phyloP scores from a whole-genome alignment of 202 grass and related monocot species.

The Alloteropsis angusta region DNA sequence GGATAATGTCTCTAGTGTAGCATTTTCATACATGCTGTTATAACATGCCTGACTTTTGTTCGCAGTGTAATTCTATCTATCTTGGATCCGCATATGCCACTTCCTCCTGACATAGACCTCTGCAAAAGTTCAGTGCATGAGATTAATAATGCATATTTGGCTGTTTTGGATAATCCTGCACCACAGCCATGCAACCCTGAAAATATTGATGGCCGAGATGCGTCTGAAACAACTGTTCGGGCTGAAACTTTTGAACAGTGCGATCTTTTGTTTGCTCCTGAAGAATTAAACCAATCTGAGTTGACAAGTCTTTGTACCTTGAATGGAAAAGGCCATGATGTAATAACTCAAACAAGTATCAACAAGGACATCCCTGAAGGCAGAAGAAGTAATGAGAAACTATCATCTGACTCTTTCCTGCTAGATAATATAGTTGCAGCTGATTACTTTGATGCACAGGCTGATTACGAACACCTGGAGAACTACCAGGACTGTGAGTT shows the following conservation, averaged over 20 bases:
- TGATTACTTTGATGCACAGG: conserved; percentile 63
- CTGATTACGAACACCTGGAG: conserved; percentile 81
- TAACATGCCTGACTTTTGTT: conserved; percentile 30
- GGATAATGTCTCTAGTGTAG: background rate
- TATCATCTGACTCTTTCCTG: conserved; percentile 35
- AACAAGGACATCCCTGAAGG: conserved; percentile 29
- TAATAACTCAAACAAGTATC: conserved; percentile 29
- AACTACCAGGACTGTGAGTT: conserved; percentile 66
- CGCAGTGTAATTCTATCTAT: conserved; percentile 83
- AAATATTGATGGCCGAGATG: conserved; percentile 45
- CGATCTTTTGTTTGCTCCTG: conserved; percentile 61
- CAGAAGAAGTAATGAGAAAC: conserved; percentile 32
- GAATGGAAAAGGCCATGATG: conserved; percentile 30
- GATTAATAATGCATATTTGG: conserved; percentile 47
- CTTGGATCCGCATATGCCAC: conserved; percentile 76
- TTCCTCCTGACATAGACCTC: conserved; percentile 67
- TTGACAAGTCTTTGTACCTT: conserved; percentile 39
- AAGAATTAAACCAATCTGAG: conserved; percentile 58
- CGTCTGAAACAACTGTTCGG: conserved; percentile 25
- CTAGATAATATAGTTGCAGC: conserved; percentile 54
- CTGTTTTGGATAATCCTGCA: conserved; percentile 29
- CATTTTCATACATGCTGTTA: background rate
- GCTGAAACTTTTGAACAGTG: conserved; percentile 39
- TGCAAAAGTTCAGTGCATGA: conserved; percentile 53
- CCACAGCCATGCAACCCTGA: conserved; percentile 32